Percentiles rank a stretch among this genome's conserved stretches.
Conservation (phyloP, 306 rosid species). For the Canavalia ensiformis region DNA sequence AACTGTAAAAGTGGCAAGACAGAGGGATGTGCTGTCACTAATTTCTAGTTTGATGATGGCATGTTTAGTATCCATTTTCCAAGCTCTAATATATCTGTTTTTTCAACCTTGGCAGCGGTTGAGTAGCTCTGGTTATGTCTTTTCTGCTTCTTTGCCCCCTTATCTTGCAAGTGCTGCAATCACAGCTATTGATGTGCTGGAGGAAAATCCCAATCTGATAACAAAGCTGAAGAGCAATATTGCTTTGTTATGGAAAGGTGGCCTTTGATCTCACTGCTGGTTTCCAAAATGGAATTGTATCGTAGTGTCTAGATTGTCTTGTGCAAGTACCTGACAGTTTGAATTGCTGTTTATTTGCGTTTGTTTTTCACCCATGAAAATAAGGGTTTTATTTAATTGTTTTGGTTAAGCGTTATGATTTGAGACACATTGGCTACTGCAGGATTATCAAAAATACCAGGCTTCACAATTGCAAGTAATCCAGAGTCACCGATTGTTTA, state of each 20-base stretch:
- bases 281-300: conserved; percentile 26
- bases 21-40: conserved; percentile 29
- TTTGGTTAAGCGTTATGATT: conserved; percentile 30
- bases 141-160: conserved; percentile 99
- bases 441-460: conserved; percentile 73
- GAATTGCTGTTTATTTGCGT: conserved; percentile 13
- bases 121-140: conserved; percentile 97
- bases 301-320: conserved; percentile 27
- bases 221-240: conserved; percentile 77
- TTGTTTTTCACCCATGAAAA: conserved; percentile 21
- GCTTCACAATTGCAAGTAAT: conserved; percentile 76
- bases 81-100: conserved; percentile 49
- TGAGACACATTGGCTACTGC: conserved; percentile 53
- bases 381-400: background rate
- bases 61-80: conserved; percentile 34
- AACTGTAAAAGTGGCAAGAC: conserved; percentile 29
- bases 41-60: conserved; percentile 38
- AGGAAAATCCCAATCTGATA: conserved; percentile 80
- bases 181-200: conserved; percentile 84
- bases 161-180: conserved; percentile 95
- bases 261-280: conserved; percentile 45
- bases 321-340: background rate
- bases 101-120: conserved; percentile 72
- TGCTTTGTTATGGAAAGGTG: conserved; percentile 76
- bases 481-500: conserved; percentile 90